A percentile compares a stretch with the other conserved stretches of the same genome.
phyloP scores from a whole-genome alignment of 768 basidiomycete genomes.

The Boletus patriciae region DNA sequence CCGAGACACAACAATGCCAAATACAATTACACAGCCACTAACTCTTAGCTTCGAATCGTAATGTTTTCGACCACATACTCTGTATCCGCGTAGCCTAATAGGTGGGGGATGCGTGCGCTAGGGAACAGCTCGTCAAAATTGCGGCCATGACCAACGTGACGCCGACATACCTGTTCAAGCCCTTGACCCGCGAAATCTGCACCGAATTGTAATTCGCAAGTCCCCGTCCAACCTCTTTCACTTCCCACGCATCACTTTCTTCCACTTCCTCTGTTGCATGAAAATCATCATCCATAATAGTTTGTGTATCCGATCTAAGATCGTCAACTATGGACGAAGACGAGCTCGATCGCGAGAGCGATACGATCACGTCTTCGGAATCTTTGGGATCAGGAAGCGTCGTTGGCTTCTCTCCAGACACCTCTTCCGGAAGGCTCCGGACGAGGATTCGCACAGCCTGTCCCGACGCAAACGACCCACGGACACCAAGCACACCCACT shows the following conservation, averaged over 20 bases:
- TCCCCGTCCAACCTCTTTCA: conserved; percentile 90
- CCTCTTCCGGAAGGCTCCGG: conserved; percentile 36
- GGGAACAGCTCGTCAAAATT: conserved; percentile 10
- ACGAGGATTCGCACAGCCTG: conserved; percentile 89
- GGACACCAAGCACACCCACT: conserved; percentile 83
- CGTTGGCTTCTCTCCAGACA: conserved; percentile 28
- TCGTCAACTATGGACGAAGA: conserved; percentile 33
- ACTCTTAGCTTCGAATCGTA: conserved; percentile 54
- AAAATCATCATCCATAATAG: conserved; percentile 35
- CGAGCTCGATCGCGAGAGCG: conserved; percentile 41
- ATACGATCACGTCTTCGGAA: conserved; percentile 29
- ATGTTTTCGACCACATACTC: conserved; percentile 98
- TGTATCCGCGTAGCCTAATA: conserved; percentile 92
- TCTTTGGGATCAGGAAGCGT: conserved; percentile 22
- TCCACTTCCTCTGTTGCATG: conserved; percentile 33
- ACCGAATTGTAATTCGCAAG: conserved; percentile 94
- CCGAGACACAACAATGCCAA: conserved; percentile 22
- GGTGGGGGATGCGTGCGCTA: conserved; percentile 76
- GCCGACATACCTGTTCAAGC: conserved; percentile 78
- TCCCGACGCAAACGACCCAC: conserved; percentile 88
- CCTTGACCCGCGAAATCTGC: conserved; percentile 86
- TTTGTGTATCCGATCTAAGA: conserved; percentile 22
- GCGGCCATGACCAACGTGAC: neutral
- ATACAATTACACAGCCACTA: conserved; percentile 52
- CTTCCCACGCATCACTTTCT: conserved; percentile 58